These are phyloP conservation scores for Aspergillus clavatus DNA, from an alignment of 2,329 filamentous ascomycete species.

Conservation along the genomic window DNA sequence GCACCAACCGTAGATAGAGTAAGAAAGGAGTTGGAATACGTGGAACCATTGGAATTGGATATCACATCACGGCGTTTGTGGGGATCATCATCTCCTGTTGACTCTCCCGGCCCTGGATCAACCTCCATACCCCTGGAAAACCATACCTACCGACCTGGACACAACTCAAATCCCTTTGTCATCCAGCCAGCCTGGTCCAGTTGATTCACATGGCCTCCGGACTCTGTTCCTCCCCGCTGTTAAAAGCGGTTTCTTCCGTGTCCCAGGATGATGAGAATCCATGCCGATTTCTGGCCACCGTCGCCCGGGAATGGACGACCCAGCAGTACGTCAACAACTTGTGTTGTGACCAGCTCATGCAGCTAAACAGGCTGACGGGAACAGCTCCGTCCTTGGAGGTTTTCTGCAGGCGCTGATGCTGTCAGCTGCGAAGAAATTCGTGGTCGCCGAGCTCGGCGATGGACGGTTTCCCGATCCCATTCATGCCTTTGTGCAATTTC, in stretches of 20 bases:
- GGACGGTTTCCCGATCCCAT: slow-evolving; percentile 15
- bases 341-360: not conserved
- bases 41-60: no score
- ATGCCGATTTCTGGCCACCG: slow-evolving; percentile 11
- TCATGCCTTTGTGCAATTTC: slow-evolving; percentile 19
- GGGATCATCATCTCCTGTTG: no score
- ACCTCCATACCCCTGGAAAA: no score
- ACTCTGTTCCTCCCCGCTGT: slow-evolving; percentile 3
- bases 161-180: not conserved
- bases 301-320: slow-evolving; percentile 19
- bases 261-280: slow-evolving; percentile 7
- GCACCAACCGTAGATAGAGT: no score
- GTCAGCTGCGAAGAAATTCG: slow-evolving; percentile 13
- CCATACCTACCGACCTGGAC: not conserved
- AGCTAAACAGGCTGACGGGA: slow-evolving; percentile 7
- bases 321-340: slow-evolving; percentile 17
- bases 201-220: slow-evolving; percentile 4
- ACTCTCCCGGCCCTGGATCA: no score
- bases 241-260: slow-evolving; percentile 14
- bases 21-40: no score
- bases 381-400: slow-evolving; percentile 20
- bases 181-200: not conserved
- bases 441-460: slow-evolving; percentile 8
- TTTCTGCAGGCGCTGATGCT: slow-evolving; percentile 17
- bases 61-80: no score